Evolutionary conservation across 768 basidiomycete species (phyloP), one percentile per base, ranked within the genome.

Genomic region (Russula brevipes): DNA sequence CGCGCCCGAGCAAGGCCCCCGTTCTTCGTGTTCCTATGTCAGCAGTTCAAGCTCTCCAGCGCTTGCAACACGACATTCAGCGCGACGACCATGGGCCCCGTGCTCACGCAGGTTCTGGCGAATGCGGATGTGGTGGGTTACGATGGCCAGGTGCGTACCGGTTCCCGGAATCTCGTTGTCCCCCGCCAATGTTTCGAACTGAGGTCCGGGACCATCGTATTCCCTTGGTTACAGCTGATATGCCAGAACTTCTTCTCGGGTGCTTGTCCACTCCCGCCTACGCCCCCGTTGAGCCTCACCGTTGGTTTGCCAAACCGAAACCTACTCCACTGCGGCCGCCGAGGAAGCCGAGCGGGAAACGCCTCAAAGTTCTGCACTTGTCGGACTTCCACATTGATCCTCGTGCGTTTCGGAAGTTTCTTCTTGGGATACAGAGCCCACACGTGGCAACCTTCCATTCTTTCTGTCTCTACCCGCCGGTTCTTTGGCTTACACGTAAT

Each of bases 381-480:
- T 88, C 87, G 1, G 89, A 91, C 69, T 77, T 88, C 61, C 89
- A 90, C 71, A 73, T 91, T 55, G 89, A 91, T 71, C 85, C 88
- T 45, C 80, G 88, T 86, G 67, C 53, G 80, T 68, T 19, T 30
- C 41, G 7, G n/a, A 12, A n/a, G n/a, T n/a, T 14, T 33, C 57
- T n/a, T 12, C 6, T 44, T 52, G n/a, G 51, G 47, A 35, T 19
- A 12, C 35, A 19, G 35, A 36, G 30, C n/a, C 3, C 17, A n/a
- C 8, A 0, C 38, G 14, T 39, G 11, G 38, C 38, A 7, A 9
- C 19, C 10, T 38, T n/a, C 42, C 17, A 10, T 19, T 14, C 16
- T 42, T 57, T 47, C 16, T 36, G 42, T 46, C 54, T 53, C 31
- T 31, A 12, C 30, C 1, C 11, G n/a, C 31, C n/a, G 47, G 47